Conservation (phyloP, 2,329 filamentous ascomycete genomes). For the Penicillium oxalicum region DNA sequence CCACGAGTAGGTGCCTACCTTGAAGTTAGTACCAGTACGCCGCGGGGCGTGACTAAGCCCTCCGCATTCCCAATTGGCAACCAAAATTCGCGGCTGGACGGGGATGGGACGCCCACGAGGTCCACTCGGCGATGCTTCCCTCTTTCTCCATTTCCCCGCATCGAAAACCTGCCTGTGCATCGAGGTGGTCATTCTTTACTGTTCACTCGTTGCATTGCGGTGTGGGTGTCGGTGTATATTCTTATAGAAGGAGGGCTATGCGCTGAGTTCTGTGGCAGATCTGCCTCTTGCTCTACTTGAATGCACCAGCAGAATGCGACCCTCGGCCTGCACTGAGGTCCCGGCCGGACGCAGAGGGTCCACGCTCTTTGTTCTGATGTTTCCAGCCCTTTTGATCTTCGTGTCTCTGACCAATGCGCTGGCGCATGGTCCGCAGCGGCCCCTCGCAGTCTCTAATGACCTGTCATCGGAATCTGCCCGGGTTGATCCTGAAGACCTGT, state of each 20-base stretch:
- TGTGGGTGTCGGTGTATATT: constrained; percentile 5
- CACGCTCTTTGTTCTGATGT: constrained; percentile 17
- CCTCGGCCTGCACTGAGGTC: constrained; percentile 5
- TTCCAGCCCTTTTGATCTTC: constrained; percentile 20
- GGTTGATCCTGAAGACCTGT: constrained; percentile 1
- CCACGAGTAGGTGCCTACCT: no score
- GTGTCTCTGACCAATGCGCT: constrained; percentile 23
- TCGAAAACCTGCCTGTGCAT: constrained; percentile 2
- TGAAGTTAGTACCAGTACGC: no score
- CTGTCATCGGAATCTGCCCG: not conserved
- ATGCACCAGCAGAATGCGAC: constrained; percentile 14
- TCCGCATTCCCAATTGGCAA: no score
- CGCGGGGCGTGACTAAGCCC: no score
- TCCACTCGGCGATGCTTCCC: not conserved
- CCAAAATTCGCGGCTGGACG: not conserved
- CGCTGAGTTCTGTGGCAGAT: constrained; percentile 3
- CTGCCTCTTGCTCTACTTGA: constrained; percentile 1
- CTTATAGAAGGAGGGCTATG: constrained; percentile 12
- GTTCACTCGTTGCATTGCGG: not conserved
- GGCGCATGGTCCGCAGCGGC: constrained; percentile 25
- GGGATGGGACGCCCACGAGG: constrained; percentile 12
- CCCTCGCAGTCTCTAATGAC: constrained; percentile 12
- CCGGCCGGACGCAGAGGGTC: constrained; percentile 8
- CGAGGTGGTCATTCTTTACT: not conserved
- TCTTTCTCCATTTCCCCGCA: constrained; percentile 14